Percentiles rank a stretch among this genome's conserved stretches.
Evolutionary conservation across 2,329 filamentous ascomycete species (phyloP).

Genomic region (Colletotrichum simmondsii): DNA sequence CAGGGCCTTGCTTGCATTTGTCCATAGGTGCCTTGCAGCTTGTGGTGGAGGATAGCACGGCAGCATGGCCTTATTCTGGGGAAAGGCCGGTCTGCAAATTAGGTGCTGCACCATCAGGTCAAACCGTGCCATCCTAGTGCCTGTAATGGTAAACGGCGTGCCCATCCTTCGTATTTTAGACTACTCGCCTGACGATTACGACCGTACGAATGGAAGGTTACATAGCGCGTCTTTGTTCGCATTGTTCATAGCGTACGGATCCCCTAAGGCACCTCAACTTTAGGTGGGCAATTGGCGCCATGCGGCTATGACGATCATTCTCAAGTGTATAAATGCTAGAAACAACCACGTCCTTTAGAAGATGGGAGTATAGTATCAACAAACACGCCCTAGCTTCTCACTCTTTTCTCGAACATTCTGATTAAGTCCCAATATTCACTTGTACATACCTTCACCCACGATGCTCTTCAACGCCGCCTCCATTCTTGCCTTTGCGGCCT

Average conservation of each 20-base stretch:
- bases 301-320: not conserved
- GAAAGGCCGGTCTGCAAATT: not conserved
- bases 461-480: conserved; percentile 1
- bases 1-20: too few species aligned
- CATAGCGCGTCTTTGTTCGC: not conserved
- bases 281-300: not conserved
- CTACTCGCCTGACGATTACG: not conserved
- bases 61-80: not conserved
- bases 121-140: not conserved
- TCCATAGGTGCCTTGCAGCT: too few species aligned
- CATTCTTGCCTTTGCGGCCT: not conserved
- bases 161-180: conserved; percentile 5
- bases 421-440: not conserved
- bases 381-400: not conserved
- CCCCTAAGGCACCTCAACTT: too few species aligned
- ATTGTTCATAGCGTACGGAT: not conserved
- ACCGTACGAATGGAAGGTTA: not conserved
- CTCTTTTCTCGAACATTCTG: too few species aligned
- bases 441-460: not conserved
- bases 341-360: not conserved
- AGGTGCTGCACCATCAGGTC: too few species aligned
- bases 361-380: not conserved
- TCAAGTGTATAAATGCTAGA: not conserved
- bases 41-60: too few species aligned
- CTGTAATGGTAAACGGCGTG: not conserved